These are phyloP conservation scores for Linnemannia exigua DNA, from an alignment of 192 early-diverging fungal genomes.

Conservation along the genomic window DNA sequence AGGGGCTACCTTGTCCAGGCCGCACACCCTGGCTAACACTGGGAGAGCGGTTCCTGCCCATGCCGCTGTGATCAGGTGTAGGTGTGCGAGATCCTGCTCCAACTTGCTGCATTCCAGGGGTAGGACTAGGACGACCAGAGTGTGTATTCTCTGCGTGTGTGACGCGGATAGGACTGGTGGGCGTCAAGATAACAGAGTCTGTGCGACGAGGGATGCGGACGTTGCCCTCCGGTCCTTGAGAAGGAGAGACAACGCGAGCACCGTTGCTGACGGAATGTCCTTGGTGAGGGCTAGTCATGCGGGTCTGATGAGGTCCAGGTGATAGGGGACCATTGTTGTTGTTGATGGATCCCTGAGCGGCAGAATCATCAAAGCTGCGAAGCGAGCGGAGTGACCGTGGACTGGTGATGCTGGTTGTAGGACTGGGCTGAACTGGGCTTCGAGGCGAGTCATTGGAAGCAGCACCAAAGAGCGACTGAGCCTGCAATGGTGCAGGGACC, in stretches of 20 bases:
- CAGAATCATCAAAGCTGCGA: conserved; percentile 30
- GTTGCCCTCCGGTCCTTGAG: background rate
- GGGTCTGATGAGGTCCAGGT: conserved; percentile 18
- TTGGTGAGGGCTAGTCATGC: background rate
- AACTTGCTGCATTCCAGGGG: background rate
- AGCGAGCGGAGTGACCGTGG: conserved; percentile 32
- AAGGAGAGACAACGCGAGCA: conserved; percentile 14
- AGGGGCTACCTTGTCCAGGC: conserved; percentile 27
- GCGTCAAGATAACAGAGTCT: conserved; percentile 28
- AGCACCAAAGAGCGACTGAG: conserved; percentile 16
- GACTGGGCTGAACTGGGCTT: conserved; percentile 30
- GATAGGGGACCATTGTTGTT: conserved; percentile 19
- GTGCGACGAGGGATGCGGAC: conserved; percentile 42
- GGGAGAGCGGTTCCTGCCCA: conserved; percentile 35
- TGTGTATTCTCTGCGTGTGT: background rate
- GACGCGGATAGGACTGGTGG: conserved; percentile 21
- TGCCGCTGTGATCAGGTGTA: conserved; percentile 31
- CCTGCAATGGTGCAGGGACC: conserved; percentile 42
- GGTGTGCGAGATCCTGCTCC: conserved; percentile 24
- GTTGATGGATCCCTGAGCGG: background rate
- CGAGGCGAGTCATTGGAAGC: conserved; percentile 13
- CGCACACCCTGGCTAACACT: conserved; percentile 45
- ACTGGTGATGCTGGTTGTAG: conserved; percentile 21
- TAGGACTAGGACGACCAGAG: conserved; percentile 25
- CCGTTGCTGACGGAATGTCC: background rate